phyloP scores from a whole-genome alignment of 805 yeast species.

The Barnettozyma wickerhamii region DNA sequence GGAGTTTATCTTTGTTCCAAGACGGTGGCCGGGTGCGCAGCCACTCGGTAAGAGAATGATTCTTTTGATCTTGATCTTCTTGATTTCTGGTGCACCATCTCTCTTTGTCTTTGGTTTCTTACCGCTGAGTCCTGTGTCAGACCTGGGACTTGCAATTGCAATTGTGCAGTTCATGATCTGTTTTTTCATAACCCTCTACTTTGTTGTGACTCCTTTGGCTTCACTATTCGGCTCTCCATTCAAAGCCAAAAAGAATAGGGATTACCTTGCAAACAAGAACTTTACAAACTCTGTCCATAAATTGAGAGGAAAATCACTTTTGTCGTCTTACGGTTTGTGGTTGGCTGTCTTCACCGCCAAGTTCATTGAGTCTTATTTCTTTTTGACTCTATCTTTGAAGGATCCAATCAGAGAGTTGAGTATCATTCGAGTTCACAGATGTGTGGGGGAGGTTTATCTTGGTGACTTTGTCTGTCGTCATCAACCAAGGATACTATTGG shows the following conservation, averaged over 20 bases:
- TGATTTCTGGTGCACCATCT: conserved; percentile 46
- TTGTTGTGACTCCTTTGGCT: conserved; percentile 60
- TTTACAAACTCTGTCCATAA: conserved; percentile 59
- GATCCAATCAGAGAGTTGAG: conserved; percentile 72
- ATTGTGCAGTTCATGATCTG: conserved; percentile 55
- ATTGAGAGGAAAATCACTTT: conserved; percentile 47
- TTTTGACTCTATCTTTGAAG: conserved; percentile 63
- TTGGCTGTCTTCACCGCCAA: conserved; percentile 61
- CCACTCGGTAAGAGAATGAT: conserved; percentile 47
- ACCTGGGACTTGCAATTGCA: conserved; percentile 41
- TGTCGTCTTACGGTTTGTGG: conserved; percentile 71
- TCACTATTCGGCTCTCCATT: conserved; percentile 43
- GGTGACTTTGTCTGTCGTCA: conserved; percentile 48
- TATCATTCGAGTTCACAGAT: conserved; percentile 47
- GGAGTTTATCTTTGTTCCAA: conserved; percentile 63
- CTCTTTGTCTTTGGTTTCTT: conserved; percentile 42
- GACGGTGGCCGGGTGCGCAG: conserved; percentile 69
- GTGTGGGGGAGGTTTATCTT: conserved; percentile 57
- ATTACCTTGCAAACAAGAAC: conserved; percentile 44
- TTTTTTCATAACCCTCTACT: conserved; percentile 47
- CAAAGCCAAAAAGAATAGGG: conserved; percentile 29
- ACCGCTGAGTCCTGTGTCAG: conserved; percentile 31
- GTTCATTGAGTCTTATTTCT: conserved; percentile 73
- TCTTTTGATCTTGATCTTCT: conserved; percentile 37
- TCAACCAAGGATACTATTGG: conserved; percentile 55